Percentiles rank a stretch among this genome's conserved stretches.
Evolutionary conservation across 192 early-diverging fungal species (phyloP).

Genomic region (Podila horticola): DNA sequence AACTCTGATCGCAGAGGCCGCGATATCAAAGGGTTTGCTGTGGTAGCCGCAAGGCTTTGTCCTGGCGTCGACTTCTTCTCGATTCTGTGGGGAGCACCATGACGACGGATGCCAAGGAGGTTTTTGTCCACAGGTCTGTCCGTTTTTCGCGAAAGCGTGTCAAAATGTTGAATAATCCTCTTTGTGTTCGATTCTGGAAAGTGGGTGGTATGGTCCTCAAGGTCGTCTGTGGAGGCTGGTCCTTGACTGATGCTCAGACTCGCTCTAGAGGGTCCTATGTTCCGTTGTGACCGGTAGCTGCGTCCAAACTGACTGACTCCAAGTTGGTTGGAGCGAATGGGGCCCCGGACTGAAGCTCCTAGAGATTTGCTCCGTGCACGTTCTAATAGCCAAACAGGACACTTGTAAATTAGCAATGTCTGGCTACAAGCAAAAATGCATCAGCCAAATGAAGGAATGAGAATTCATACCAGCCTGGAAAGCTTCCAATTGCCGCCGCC

Average conservation of each 20-base stretch:
- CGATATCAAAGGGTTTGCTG: background rate
- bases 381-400: constrained; percentile 3
- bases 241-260: background rate
- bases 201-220: background rate
- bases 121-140: background rate
- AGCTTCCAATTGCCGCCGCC: constrained; percentile 30
- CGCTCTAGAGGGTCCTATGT: background rate
- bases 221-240: background rate
- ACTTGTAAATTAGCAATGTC: no score
- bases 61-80: constrained; percentile 4
- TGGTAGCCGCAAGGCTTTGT: background rate
- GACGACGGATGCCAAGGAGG: constrained; percentile 1
- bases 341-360: constrained; percentile 13
- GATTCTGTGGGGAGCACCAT: constrained; percentile 2
- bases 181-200: constrained; percentile 5
- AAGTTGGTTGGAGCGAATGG: background rate
- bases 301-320: background rate
- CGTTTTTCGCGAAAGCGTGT: constrained; percentile 11
- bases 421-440: background rate
- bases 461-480: constrained; percentile 30
- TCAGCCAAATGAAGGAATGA: background rate
- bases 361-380: constrained; percentile 23
- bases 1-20: no score
- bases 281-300: background rate
- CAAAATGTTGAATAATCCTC: constrained; percentile 15